phyloP scores from a whole-genome alignment of 2,329 filamentous ascomycete genomes.

The Cordyceps fumosorosea region DNA sequence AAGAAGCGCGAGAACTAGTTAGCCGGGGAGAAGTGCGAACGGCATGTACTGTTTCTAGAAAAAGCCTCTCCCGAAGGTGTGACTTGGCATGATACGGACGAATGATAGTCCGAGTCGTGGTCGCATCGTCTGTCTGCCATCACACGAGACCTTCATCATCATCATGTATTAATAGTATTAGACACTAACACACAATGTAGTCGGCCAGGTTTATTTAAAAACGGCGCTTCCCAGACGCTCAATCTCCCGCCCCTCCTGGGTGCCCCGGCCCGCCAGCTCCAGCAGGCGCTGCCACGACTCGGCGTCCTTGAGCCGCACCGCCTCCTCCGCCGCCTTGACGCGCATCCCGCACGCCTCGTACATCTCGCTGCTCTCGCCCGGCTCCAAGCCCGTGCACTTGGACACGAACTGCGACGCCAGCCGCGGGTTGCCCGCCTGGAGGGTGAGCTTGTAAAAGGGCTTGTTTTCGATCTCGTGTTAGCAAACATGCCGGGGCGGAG shows the following conservation, averaged over 20 bases:
- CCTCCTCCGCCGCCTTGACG: slow-evolving; percentile 85
- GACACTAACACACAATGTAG: neutral
- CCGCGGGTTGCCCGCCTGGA: slow-evolving; percentile 84
- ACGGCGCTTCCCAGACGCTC: slow-evolving; percentile 64
- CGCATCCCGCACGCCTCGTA: slow-evolving; percentile 94
- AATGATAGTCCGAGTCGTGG: no score
- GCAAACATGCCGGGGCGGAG: neutral
- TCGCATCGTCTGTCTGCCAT: no score
- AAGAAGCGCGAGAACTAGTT: no score
- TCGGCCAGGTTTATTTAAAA: slow-evolving; percentile 27
- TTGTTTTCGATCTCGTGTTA: slow-evolving; percentile 25
- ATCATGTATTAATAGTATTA: neutral
- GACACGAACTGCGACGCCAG: slow-evolving; percentile 78
- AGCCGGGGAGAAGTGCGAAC: no score
- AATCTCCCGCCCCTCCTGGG: slow-evolving; percentile 66
- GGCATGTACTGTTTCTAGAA: no score
- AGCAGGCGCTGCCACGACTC: slow-evolving; percentile 68
- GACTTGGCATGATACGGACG: no score
- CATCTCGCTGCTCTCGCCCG: slow-evolving; percentile 74
- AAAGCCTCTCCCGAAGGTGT: no score
- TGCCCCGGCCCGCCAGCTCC: slow-evolving; percentile 63
- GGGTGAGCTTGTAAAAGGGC: slow-evolving; percentile 86
- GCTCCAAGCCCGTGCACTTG: slow-evolving; percentile 70
- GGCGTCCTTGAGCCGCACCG: slow-evolving; percentile 71
- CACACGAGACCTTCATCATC: neutral